Evolutionary conservation across 2,329 filamentous ascomycete genomes (phyloP).

Genomic region (Penicillium sclerotiorum): DNA sequence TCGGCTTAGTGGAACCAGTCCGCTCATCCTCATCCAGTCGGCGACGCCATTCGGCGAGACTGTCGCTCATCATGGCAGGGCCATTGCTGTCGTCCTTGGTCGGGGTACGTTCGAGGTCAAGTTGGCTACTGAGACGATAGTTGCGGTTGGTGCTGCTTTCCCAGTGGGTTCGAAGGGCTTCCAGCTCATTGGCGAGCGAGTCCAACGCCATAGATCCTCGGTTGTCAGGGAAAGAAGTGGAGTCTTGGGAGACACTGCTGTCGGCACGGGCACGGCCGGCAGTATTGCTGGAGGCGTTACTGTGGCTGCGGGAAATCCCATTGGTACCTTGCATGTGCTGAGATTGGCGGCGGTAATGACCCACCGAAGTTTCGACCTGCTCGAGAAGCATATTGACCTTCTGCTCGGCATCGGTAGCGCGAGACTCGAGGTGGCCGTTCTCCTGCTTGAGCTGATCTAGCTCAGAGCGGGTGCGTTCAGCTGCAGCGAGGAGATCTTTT

Average conservation of each 20-base stretch:
- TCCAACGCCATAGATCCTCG: slow-evolving; percentile 76
- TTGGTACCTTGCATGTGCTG: slow-evolving; percentile 45
- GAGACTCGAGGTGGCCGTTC: slow-evolving; percentile 77
- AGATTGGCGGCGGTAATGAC: slow-evolving; percentile 84
- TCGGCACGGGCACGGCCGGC: slow-evolving; percentile 41
- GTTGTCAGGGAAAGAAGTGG: slow-evolving; percentile 50
- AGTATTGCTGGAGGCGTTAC: slow-evolving; percentile 56
- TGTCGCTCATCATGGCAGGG: slow-evolving; percentile 61
- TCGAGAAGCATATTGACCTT: slow-evolving; percentile 92
- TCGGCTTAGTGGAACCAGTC: slow-evolving; percentile 29
- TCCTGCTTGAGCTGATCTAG: slow-evolving; percentile 82
- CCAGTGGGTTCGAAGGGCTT: slow-evolving; percentile 88
- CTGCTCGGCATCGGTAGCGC: slow-evolving; percentile 85
- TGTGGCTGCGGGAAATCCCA: slow-evolving; percentile 55
- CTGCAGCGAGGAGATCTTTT: slow-evolving; percentile 59
- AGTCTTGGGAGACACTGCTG: slow-evolving; percentile 48
- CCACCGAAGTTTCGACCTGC: slow-evolving; percentile 90
- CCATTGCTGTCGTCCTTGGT: slow-evolving; percentile 47
- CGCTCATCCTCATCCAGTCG: slow-evolving; percentile 66
- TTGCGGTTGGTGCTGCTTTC: slow-evolving; percentile 95
- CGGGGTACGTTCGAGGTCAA: slow-evolving; percentile 74
- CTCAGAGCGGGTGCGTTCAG: slow-evolving; percentile 63
- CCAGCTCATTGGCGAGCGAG: slow-evolving; percentile 87
- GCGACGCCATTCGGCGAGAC: slow-evolving; percentile 77
- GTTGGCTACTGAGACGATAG: slow-evolving; percentile 85